phyloP scores from a whole-genome alignment of 176 grass and related monocot species.

The Phyllostachys edulis region DNA sequence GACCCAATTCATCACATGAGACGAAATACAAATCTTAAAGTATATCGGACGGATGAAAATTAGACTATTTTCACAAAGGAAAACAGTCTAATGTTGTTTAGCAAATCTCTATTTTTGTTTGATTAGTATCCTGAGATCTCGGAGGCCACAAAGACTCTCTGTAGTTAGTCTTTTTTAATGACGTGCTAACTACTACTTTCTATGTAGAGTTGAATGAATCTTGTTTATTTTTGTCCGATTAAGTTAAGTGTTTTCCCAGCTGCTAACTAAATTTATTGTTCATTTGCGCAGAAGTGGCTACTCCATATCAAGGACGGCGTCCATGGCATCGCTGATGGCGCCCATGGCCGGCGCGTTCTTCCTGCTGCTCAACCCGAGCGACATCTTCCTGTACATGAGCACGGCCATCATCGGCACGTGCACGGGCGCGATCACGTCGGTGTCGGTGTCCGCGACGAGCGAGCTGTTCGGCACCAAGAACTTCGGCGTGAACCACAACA shows the following conservation, averaged over 20 bases:
- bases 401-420: conserved; percentile 79
- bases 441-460: conserved; percentile 76
- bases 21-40: too few relatives aligned
- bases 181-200: conserved; percentile 15
- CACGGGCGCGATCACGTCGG: conserved; percentile 90
- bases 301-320: conserved; percentile 67
- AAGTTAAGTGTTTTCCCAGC: neutral
- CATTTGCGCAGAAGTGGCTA: conserved; percentile 45
- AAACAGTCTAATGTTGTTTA: too few relatives aligned
- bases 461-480: conserved; percentile 88
- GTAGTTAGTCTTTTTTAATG: neutral
- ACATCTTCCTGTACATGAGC: conserved; percentile 57
- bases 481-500: conserved; percentile 97
- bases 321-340: conserved; percentile 88
- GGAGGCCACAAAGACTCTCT: neutral
- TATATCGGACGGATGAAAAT: too few relatives aligned
- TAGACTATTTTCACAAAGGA: too few relatives aligned
- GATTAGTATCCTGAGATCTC: conserved; percentile 21
- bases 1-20: too few relatives aligned
- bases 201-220: neutral
- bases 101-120: neutral
- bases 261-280: neutral
- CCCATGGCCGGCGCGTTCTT: conserved; percentile 88
- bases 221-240: neutral
- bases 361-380: conserved; percentile 59